phyloP scores from a whole-genome alignment of 2,329 filamentous ascomycete species.

The Lasiodiplodia citricola region DNA sequence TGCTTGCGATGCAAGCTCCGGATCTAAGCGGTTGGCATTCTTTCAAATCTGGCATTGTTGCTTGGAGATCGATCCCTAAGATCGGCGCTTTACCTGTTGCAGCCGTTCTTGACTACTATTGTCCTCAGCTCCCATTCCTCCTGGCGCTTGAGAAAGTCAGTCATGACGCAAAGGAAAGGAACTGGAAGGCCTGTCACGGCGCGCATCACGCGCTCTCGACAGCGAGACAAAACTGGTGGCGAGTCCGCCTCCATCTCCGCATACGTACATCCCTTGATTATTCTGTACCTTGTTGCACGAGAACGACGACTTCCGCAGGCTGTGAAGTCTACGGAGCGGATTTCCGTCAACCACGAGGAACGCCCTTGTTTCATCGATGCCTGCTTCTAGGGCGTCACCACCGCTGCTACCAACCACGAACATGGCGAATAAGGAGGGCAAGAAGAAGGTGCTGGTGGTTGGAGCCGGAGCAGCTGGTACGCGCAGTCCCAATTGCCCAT shows the following conservation, averaged over 20 bases:
- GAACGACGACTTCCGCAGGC: neutral
- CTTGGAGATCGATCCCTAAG: constrained; percentile 7
- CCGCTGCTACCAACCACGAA: constrained; percentile 22
- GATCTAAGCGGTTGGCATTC: constrained; percentile 16
- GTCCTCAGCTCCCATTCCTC: neutral
- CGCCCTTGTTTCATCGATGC: constrained; percentile 5
- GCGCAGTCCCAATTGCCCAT: constrained; percentile 8
- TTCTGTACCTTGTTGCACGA: neutral
- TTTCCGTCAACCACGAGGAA: neutral
- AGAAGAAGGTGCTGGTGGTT: constrained; percentile 47
- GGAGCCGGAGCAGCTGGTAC: constrained; percentile 49
- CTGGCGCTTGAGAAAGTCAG: neutral
- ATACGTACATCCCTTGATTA: neutral
- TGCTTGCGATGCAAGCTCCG: neutral
- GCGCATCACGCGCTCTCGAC: neutral
- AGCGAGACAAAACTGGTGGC: neutral
- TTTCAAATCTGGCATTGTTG: neutral
- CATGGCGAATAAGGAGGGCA: constrained; percentile 27
- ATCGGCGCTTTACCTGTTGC: constrained; percentile 15
- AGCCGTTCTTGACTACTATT: neutral
- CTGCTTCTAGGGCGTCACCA: neutral
- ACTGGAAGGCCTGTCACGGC: neutral
- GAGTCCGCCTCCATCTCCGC: neutral
- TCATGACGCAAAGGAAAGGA: constrained; percentile 25
- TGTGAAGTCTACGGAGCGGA: neutral